Base-by-base conservation (phyloP, 176 grass and related monocot genomes). In the Oryza meridionalis region DNA sequence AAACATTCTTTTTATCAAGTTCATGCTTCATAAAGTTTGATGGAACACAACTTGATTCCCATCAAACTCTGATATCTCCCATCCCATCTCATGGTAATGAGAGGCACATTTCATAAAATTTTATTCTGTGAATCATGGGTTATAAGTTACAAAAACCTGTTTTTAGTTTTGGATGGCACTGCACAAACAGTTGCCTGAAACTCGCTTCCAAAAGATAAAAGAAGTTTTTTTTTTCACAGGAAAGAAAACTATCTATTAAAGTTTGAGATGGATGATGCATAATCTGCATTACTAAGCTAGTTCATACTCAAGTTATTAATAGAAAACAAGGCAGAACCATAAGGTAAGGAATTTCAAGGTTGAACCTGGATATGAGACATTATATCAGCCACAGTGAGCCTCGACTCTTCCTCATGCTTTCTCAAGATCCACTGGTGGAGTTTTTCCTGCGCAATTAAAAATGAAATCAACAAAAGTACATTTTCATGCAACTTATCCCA, bases 381-480 rank as follows among this genome's bases (percentile, higher is more conserved):
- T 85, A 97, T 94, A 71, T 97, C 94, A 71, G 84, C 78, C 51
- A 92, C 74, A 59, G 90, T 92, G 17, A 94, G 82, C 75, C 92
- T 81, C 9, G 88, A 85, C 59, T 87, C 90, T 80, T 94, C 77
- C 44, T 94, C 86, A 64, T 94, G 90, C 81, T 91, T 89, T 77
- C 90, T 94, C 77, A 97, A 86, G 6, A 97, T 97, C 94, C 94
- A 92, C n/a, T 97, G 92, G 68, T 92, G 85, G 16, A 97, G 77
- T 84, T 94, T 97, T 74, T 97, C 94, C 94, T 94, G 86, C 59
- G 70, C 46, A 9, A 81, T 74, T 65, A 74, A 85, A 84, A 49
- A n/a, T 67, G 35, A 32, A 67, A 82, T 77, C 80, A 73, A 81
- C 63, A 4, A 33, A 81, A 67, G 63, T 82, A 45, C 31, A 65